These are phyloP conservation scores for Brassica cretica DNA, from an alignment of 345 rosid species.

Conservation along the genomic window DNA sequence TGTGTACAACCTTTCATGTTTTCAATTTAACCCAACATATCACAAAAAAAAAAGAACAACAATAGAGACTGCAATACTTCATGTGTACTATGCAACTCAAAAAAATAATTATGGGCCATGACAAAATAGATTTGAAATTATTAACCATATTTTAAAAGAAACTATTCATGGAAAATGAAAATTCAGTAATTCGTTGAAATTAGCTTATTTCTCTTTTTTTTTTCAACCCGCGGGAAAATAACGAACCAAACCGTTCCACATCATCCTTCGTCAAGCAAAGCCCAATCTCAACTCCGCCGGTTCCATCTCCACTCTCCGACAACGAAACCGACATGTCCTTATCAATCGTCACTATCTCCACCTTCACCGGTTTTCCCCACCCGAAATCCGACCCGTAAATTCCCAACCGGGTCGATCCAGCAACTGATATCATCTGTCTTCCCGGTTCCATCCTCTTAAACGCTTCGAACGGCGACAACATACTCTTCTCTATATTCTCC, in stretches of 20 bases:
- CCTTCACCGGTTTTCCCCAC: conserved; percentile 40
- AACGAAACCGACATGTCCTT: conserved; percentile 35
- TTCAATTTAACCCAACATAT: no score
- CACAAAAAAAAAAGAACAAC: no score
- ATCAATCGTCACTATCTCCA: conserved; percentile 35
- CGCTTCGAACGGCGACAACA: conserved; percentile 27
- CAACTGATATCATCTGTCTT: conserved; percentile 35
- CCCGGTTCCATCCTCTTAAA: conserved; percentile 29
- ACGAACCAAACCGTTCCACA: conserved; percentile 26
- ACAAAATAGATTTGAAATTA: no score
- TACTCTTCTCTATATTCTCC: conserved; percentile 24
- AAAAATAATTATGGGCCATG: no score
- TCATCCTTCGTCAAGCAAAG: conserved; percentile 29
- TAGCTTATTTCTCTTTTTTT: no score
- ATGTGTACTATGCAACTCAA: no score
- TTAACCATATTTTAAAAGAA: no score
- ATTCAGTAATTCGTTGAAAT: no score
- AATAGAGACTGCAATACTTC: no score
- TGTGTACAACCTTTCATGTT: no score
- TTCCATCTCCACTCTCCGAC: conserved; percentile 37
- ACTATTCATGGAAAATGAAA: no score
- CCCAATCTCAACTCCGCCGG: conserved; percentile 41
- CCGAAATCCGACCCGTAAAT: conserved; percentile 39
- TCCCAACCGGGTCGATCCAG: conserved; percentile 45
- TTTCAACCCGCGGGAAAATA: background rate